Conservation (phyloP, 257 asterid genomes). For the Capsicum baccatum region DNA sequence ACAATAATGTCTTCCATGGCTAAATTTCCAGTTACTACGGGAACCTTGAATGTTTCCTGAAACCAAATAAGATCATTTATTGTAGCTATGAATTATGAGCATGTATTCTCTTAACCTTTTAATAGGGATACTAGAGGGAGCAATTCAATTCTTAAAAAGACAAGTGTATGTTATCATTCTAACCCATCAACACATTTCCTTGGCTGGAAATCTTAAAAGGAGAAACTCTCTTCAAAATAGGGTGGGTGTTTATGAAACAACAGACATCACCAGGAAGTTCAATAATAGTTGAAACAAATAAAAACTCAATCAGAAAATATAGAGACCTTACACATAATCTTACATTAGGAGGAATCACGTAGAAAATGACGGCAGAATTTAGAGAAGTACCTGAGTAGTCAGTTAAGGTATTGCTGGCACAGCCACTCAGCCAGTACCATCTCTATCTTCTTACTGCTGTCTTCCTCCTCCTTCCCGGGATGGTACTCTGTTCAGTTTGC, state of each 20-base stretch:
- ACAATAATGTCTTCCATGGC: neutral
- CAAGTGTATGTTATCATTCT: neutral
- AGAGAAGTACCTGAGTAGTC: slow-evolving; percentile 3
- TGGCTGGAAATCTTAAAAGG: neutral
- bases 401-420: slow-evolving; percentile 15
- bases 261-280: neutral
- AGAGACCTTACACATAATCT: neutral
- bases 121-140: neutral
- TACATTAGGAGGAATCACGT: neutral
- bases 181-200: neutral
- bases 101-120: neutral
- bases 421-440: slow-evolving; percentile 16
- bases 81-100: neutral
- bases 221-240: neutral
- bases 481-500: slow-evolving; percentile 45
- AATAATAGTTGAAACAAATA: slow-evolving; percentile 11
- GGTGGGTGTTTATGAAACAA: slow-evolving; percentile 16
- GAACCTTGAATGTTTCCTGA: slow-evolving; percentile 8
- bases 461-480: slow-evolving; percentile 44
- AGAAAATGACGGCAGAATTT: neutral
- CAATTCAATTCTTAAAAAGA: neutral
- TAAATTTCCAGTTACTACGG: slow-evolving; percentile 11
- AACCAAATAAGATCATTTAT: neutral
- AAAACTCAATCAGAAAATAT: neutral
- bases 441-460: slow-evolving; percentile 37